phyloP scores from a whole-genome alignment of 176 grass and related monocot genomes.

The Carex littledalei region DNA sequence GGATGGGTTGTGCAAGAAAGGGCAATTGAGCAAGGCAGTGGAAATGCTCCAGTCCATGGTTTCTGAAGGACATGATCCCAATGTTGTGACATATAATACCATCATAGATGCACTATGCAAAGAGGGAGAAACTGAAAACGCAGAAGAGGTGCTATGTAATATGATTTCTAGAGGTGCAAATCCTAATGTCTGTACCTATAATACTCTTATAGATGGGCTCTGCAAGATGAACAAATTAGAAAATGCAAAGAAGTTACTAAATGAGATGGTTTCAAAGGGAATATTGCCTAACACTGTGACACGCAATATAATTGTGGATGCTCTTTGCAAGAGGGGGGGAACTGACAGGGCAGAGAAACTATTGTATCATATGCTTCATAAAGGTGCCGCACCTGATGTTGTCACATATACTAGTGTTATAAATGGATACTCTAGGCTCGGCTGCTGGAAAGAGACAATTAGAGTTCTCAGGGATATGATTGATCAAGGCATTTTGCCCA shows the following conservation, averaged over 20 bases:
- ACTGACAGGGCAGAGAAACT: neutral
- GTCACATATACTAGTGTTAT: neutral
- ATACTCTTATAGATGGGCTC: constrained; percentile 2
- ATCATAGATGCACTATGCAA: too few relatives aligned
- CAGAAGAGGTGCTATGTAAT: too few relatives aligned
- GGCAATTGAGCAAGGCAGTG: too few relatives aligned
- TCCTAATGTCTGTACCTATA: neutral
- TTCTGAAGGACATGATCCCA: too few relatives aligned
- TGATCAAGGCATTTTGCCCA: neutral
- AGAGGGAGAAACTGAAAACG: too few relatives aligned
- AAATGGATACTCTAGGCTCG: neutral
- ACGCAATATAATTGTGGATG: neutral
- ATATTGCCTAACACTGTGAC: neutral
- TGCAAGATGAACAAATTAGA: neutral
- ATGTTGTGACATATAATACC: too few relatives aligned
- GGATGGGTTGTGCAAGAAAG: too few relatives aligned
- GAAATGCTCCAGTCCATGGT: too few relatives aligned
- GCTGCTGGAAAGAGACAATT: neutral
- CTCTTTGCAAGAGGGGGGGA: neutral
- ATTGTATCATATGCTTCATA: neutral
- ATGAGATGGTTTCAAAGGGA: constrained; percentile 16
- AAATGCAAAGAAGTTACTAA: neutral
- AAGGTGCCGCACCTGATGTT: neutral
- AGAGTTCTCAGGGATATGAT: constrained; percentile 1
- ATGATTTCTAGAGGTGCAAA: constrained; percentile 4